These are phyloP conservation scores for Malus hybrid DNA, from an alignment of 331 rosid genomes.

Conservation along the genomic window DNA sequence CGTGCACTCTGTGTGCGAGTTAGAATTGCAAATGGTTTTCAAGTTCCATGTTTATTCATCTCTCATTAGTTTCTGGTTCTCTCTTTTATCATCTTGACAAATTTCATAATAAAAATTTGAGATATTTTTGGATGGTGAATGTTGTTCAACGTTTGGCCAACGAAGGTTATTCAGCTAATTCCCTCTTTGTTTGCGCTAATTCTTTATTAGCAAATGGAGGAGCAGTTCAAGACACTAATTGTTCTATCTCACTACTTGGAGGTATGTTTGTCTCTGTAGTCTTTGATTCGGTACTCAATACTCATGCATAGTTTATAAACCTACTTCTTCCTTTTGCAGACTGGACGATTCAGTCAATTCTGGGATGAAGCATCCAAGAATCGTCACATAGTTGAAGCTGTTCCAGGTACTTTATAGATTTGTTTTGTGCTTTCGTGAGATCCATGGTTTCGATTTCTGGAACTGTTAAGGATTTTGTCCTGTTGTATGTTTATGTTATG, in stretches of 20 bases:
- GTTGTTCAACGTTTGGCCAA: neutral
- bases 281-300: neutral
- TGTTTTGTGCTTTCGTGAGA: neutral
- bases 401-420: slow-evolving; percentile 56
- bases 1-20: neutral
- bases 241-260: slow-evolving; percentile 93
- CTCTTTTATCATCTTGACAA: neutral
- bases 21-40: neutral
- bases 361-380: slow-evolving; percentile 95
- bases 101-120: neutral
- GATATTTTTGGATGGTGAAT: neutral
- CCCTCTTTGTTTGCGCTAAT: neutral
- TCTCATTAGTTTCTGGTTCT: neutral
- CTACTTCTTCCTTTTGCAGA: slow-evolving; percentile 34
- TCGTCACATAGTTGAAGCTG: slow-evolving; percentile 86
- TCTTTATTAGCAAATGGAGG: slow-evolving; percentile 94
- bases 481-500: neutral
- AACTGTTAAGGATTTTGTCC: neutral
- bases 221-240: slow-evolving; percentile 91
- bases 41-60: neutral
- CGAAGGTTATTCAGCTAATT: neutral
- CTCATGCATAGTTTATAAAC: slow-evolving; percentile 2
- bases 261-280: slow-evolving; percentile 36
- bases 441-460: neutral
- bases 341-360: slow-evolving; percentile 84